Evolutionary conservation across 345 rosid species (phyloP), one percentile per base, ranked within the genome.

Genomic region (Arabidopsis suecica): DNA sequence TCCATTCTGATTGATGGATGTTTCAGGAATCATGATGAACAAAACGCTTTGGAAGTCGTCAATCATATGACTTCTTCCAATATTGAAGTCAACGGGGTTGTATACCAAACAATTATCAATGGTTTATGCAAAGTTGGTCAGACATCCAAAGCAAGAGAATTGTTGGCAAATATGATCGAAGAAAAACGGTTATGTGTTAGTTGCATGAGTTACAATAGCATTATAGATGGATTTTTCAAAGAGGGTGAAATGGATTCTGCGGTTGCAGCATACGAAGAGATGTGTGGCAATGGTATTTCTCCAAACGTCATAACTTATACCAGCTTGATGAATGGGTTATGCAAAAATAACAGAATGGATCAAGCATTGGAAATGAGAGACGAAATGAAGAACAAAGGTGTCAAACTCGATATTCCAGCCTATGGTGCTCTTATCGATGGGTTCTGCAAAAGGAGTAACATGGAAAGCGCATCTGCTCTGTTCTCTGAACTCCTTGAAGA

Each of bases 301-400:
- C 91, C 97, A 6, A 80, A 82, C 78, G 89, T 86, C 22, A 54
- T 85, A 61, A 89, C 96, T 7, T 91, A 83, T 80, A 89, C 93
- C 5, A 81, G 71, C 74, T 75, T 94, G 84, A 87, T 94, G 71
- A 33, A 79, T 42, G 93, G 96, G 20, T 61, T 68, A 22, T 61
- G 63, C 38, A 73, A 78, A 61, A 58, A 37, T 40, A 51, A 58
- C 55, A 78, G 72, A 66, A 73, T 61, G 59, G 74, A 73, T 62
- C 74, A 66, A 54, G 82, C 78, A 20, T 36, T 78, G 65, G 77
- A 73, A 62, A 59, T 78, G 78, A 60, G 61, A 44, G 62, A 61
- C 16, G 74, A 78, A 69, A 85, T 86, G 93, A 84, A 78, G 66
- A 76, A 58, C 63, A 93, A 86, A 42, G 54, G 69, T 50, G 18